Conservation (phyloP, 192 early-diverging fungal species). For the Spizellomyces punctatus region DNA sequence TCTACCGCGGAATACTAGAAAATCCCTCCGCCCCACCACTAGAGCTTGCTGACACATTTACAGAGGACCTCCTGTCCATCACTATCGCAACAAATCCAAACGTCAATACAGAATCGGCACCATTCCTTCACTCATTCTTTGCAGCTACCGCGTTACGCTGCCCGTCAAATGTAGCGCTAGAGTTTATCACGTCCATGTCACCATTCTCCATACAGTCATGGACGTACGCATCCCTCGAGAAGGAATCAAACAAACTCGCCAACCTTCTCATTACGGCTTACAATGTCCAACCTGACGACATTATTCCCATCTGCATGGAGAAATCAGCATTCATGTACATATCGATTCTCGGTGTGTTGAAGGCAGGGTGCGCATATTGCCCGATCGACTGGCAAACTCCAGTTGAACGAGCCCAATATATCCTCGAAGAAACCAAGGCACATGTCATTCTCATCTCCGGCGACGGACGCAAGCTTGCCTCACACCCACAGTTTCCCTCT, state of each 20-base stretch:
- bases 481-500: neutral
- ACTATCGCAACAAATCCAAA: no score
- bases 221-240: slow-evolving; percentile 12
- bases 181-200: neutral
- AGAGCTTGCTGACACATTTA: neutral
- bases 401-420: slow-evolving; percentile 1
- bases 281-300: slow-evolving; percentile 17
- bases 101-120: neutral
- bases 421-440: slow-evolving; percentile 5
- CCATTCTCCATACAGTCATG: neutral
- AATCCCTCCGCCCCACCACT: neutral
- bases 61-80: neutral
- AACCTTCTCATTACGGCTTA: neutral
- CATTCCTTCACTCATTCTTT: neutral
- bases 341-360: slow-evolving; percentile 32
- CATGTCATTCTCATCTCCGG: slow-evolving; percentile 15
- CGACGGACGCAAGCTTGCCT: neutral
- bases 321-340: slow-evolving; percentile 16
- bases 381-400: slow-evolving; percentile 34
- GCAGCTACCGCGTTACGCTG: neutral
- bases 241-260: slow-evolving; percentile 20
- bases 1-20: neutral
- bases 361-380: slow-evolving; percentile 42
- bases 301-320: slow-evolving; percentile 22
- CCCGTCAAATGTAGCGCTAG: slow-evolving; percentile 10